Conservation (phyloP, 768 basidiomycete species). For the Rhizopogon rudus region DNA sequence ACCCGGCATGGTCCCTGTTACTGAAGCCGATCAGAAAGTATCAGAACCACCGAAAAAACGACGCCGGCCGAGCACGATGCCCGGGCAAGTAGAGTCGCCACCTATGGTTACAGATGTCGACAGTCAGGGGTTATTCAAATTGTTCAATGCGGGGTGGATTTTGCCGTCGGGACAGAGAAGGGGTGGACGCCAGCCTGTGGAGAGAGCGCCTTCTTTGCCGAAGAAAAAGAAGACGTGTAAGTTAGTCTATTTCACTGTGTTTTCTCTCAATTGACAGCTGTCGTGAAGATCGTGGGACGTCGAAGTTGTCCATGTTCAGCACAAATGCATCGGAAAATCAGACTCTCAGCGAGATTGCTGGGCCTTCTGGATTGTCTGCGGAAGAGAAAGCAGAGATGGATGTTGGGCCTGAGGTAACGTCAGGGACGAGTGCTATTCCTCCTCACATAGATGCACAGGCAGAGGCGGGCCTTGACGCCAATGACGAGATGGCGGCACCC, state of each 20-base stretch:
- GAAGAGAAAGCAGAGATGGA: constrained; percentile 16
- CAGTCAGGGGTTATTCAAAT: constrained; percentile 64
- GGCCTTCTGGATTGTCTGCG: constrained; percentile 17
- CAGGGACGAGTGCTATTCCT: background rate
- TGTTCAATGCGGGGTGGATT: constrained; percentile 89
- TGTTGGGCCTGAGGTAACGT: background rate
- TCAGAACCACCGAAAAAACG: constrained; percentile 14
- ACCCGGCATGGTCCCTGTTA: background rate
- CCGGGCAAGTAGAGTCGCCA: constrained; percentile 36
- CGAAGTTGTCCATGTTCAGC: constrained; percentile 42
- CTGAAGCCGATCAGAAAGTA: constrained; percentile 22
- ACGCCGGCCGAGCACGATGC: constrained; percentile 7
- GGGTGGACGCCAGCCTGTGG: constrained; percentile 46
- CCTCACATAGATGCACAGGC: too few relatives aligned
- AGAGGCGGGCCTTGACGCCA: background rate
- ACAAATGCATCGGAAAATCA: constrained; percentile 44
- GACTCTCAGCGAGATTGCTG: constrained; percentile 22
- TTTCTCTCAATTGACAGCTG: background rate
- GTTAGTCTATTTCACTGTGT: background rate
- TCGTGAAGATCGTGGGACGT: constrained; percentile 30
- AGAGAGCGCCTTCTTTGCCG: constrained; percentile 41
- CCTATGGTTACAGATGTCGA: constrained; percentile 53
- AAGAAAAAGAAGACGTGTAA: constrained; percentile 44
- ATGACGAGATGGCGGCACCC: background rate
- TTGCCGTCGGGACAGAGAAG: constrained; percentile 70